These are phyloP conservation scores for Chernovozyma aurita DNA, from an alignment of 1,139 yeast species.

Conservation along the genomic window DNA sequence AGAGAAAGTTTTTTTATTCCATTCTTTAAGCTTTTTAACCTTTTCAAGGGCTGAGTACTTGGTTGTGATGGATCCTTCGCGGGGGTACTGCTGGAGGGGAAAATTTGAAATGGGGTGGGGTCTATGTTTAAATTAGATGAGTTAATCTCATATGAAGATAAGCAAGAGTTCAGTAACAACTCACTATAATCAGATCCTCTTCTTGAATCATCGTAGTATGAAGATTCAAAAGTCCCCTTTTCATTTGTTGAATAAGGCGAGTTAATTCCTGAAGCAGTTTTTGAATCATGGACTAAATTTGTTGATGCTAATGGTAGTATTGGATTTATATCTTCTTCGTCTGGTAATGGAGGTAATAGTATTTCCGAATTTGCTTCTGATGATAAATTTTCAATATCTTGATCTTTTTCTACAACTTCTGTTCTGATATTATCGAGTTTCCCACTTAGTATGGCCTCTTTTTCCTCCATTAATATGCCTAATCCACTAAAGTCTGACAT, in stretches of 20 bases:
- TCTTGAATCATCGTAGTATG: neutral
- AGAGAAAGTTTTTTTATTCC: conserved; percentile 33
- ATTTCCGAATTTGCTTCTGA: conserved; percentile 16
- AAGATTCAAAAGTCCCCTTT: conserved; percentile 1
- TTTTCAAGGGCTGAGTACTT: conserved; percentile 24
- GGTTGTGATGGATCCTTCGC: conserved; percentile 10
- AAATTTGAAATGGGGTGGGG: conserved; percentile 9
- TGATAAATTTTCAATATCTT: conserved; percentile 5
- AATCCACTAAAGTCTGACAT: conserved; percentile 20
- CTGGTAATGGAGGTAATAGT: conserved; percentile 39
- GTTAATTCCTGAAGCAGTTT: conserved; percentile 5
- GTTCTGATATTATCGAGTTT: conserved; percentile 2
- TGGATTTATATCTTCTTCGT: conserved; percentile 11
- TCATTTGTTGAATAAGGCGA: conserved; percentile 4
- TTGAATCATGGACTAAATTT: neutral
- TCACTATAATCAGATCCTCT: conserved; percentile 7
- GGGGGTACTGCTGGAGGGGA: conserved; percentile 7
- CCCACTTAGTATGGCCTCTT: conserved; percentile 7
- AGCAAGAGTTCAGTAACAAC: conserved; percentile 7
- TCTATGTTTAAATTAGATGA: conserved; percentile 22
- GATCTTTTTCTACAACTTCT: conserved; percentile 1
- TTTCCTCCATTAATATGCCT: conserved; percentile 31
- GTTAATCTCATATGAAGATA: conserved; percentile 22
- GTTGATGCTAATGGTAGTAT: neutral
- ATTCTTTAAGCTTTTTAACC: conserved; percentile 35